Evolutionary conservation across 202 grass and related monocot genomes (phyloP).

Genomic region (Schoenoplectus tabernaemontani): DNA sequence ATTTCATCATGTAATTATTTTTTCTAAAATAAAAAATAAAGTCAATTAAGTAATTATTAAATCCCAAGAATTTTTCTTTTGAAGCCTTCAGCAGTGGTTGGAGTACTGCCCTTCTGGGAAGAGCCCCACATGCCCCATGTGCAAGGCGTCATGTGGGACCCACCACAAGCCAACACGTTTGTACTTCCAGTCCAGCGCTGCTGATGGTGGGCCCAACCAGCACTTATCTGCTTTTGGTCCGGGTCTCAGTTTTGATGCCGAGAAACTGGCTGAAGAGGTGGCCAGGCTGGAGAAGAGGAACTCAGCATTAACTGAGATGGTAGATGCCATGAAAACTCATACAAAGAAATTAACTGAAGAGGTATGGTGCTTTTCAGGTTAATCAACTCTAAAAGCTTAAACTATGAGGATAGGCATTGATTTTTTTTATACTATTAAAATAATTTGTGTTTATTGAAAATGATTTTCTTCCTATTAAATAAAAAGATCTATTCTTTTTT

Average conservation of each 20-base stretch:
- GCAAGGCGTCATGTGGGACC: slow-evolving; percentile 65
- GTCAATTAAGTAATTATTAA: neutral
- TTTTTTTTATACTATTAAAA: slow-evolving; percentile 1
- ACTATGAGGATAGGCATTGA: neutral
- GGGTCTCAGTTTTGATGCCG: slow-evolving; percentile 11
- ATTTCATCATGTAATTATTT: neutral
- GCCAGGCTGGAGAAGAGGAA: slow-evolving; percentile 50
- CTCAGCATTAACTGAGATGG: slow-evolving; percentile 24
- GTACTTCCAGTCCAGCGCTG: slow-evolving; percentile 70
- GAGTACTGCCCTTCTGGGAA: slow-evolving; percentile 78
- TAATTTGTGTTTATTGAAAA: neutral
- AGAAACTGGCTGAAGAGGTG: slow-evolving; percentile 46
- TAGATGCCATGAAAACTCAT: slow-evolving; percentile 45
- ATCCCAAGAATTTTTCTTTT: neutral
- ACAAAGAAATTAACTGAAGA: slow-evolving; percentile 46
- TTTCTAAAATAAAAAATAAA: neutral
- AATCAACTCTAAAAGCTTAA: neutral
- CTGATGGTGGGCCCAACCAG: slow-evolving; percentile 10
- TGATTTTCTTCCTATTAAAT: neutral
- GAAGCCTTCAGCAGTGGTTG: slow-evolving; percentile 85
- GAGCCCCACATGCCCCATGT: slow-evolving; percentile 87
- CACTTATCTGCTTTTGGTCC: neutral
- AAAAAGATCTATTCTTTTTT: neutral
- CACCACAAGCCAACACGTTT: slow-evolving; percentile 53
- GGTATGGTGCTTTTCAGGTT: slow-evolving; percentile 21